A percentile compares a stretch with the other conserved stretches of the same genome.
These are phyloP conservation scores for Phoma sp. DNA, from an alignment of 2,329 filamentous ascomycete genomes.

Conservation along the genomic window DNA sequence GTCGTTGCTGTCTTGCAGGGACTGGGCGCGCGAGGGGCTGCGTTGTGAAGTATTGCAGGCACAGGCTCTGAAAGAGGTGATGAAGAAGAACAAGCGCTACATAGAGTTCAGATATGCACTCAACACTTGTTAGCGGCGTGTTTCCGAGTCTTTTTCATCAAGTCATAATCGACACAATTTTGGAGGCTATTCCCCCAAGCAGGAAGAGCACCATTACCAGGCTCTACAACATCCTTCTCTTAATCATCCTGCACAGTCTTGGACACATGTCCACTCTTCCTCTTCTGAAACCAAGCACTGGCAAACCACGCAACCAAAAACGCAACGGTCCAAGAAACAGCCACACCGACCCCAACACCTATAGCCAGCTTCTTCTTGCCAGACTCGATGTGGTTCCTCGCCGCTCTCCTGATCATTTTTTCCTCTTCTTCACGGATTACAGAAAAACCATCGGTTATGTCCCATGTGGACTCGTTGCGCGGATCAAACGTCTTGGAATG, in stretches of 20 bases:
- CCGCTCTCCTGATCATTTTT: background rate
- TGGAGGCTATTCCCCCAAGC: too few species aligned
- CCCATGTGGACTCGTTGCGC: background rate
- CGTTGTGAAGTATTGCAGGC: background rate
- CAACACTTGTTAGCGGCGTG: too few species aligned
- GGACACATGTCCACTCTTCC: background rate
- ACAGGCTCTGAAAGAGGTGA: too few species aligned
- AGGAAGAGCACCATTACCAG: too few species aligned
- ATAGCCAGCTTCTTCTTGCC: background rate
- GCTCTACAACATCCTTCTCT: too few species aligned
- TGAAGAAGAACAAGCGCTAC: too few species aligned
- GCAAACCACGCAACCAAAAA: background rate
- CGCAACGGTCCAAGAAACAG: background rate
- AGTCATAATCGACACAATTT: too few species aligned
- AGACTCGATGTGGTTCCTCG: background rate
- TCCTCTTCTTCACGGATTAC: background rate
- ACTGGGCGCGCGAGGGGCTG: conserved; percentile 22
- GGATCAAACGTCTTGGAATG: conserved; percentile 2
- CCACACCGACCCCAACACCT: background rate
- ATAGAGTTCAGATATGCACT: too few species aligned
- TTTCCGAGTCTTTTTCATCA: too few species aligned
- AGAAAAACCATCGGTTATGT: background rate
- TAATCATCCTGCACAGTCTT: background rate
- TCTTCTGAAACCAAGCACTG: conserved; percentile 1
- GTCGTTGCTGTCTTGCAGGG: conserved; percentile 36